Conservation (phyloP, 345 rosid species). For the Turritis glabra region DNA sequence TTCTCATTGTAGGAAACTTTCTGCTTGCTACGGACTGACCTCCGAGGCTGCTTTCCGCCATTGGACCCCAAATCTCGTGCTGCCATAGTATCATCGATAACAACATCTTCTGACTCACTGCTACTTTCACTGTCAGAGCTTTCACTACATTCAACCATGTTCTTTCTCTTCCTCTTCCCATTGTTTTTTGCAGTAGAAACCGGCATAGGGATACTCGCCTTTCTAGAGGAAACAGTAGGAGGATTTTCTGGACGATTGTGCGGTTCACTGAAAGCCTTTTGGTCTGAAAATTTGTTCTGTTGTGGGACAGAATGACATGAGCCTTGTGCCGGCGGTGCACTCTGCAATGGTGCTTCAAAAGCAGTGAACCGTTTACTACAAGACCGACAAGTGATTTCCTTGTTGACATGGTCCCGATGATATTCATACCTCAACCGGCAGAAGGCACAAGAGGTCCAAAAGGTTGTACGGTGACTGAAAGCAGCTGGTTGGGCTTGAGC, state of each 20-base stretch:
- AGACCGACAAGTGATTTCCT: constrained; percentile 46
- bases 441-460: constrained; percentile 79
- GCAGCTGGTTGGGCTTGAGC: constrained; percentile 46
- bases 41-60: constrained; percentile 51
- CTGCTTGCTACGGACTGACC: constrained; percentile 75
- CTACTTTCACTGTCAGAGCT: constrained; percentile 56
- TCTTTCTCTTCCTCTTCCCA: constrained; percentile 53
- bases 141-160: constrained; percentile 56
- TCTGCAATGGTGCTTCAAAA: constrained; percentile 43
- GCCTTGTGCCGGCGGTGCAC: constrained; percentile 37
- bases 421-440: constrained; percentile 56
- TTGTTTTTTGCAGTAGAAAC: constrained; percentile 45
- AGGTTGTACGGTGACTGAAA: constrained; percentile 43
- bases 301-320: constrained; percentile 37
- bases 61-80: constrained; percentile 34
- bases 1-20: constrained; percentile 71
- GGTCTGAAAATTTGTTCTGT: constrained; percentile 47
- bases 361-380: constrained; percentile 65
- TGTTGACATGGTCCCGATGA: constrained; percentile 42
- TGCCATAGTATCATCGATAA: constrained; percentile 41
- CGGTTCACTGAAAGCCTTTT: constrained; percentile 44
- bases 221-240: constrained; percentile 35
- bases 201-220: constrained; percentile 18
- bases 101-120: constrained; percentile 50
- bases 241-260: constrained; percentile 39